Base-by-base conservation (phyloP, 768 basidiomycete species). In the Myochromella boudieri region DNA sequence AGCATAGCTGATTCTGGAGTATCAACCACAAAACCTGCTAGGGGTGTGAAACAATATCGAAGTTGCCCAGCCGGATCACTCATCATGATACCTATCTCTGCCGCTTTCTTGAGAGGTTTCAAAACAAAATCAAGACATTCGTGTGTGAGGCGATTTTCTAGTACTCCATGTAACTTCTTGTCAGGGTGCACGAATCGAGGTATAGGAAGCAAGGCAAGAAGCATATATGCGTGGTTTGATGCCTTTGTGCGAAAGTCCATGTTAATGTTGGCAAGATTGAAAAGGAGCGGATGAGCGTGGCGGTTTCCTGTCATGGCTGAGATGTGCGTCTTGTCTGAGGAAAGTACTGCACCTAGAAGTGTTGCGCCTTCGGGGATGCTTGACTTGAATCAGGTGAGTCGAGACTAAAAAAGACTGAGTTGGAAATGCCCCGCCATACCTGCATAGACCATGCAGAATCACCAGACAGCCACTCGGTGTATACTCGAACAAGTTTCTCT, bases 111-210 rank as follows among this genome's bases (percentile, higher is more conserved):
- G n/a, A n/a, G n/a, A n/a, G n/a, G n/a, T n/a, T n/a, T n/a, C n/a
- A n/a, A n/a, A 15, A 71, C 46, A 3, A 66, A 52, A 20, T 69
- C 66, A 0, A 70, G 43, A 24, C 55, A 56, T 6, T 51, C 39
- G 37, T 71, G 68, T 21, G 58, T 60, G 0, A 70, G 48, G 3
- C 58, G 43, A 20, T 44, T 46, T n/a, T 53, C 57, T 14, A 71
- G 40, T 0, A 70, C 41, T 6, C 60, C 54, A 9, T 56, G 59
- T 6, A 29, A 22, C 21, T 38, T 47, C 21, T 22, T 10, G 37
- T 41, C 29, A 29, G 5, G 17, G 21, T 48, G 38, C 17, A 40
- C 41, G 29, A 48, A 48, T 56, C 37, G 54, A 0, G 55, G 26
- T 12, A 60, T 51, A 4, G 59, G 62, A n/a, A 61, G 27, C 4